Base-by-base conservation (phyloP, 345 rosid genomes). In the Kandelia obovata region DNA sequence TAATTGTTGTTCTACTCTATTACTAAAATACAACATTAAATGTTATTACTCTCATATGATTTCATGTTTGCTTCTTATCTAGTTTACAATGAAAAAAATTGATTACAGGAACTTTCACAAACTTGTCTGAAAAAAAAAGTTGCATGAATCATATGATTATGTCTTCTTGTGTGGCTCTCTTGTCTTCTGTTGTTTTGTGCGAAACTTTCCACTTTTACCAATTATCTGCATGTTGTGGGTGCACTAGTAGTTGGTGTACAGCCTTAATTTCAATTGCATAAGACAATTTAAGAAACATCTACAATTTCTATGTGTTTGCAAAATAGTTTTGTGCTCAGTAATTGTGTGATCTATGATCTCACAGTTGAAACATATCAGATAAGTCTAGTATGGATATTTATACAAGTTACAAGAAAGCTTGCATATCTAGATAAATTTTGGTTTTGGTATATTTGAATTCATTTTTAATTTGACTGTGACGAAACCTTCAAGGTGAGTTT, bases 91-190 rank as follows among this genome's bases (percentile, higher is more conserved):
- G 66, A 62, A 5, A 25, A 39, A 37, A 21, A 39, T 7, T 37
- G 17, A 37, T 62, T 5, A 13, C 25, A 21, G 7, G n/a, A 63
- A 43, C n/a, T 43, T 27, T 47, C 56, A 15, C 16, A 43, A 47
- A 47, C 9, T 27, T 64, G 9, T 31, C 28, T 7, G 9, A 57
- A 57, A 28, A 39, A 15, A 11, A 19, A 17, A 58, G 11, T 7
- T 39, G 57, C 27, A 43, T 28, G 20, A 11, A 58, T 30, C 7
- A 23, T 69, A 27, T 69, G 46, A 27, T 69, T 55, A 58, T 69
- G 47, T 69, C 31, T 68, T 39, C 16, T 37, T 31, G 10, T 58
- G 57, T 15, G 49, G 34, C 30, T 58, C 49, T 23, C 57, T 46
- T 2, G 7, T 55, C 30, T 58, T 28, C 34, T 28, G 17, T 23